Base-by-base conservation (phyloP, 2,329 filamentous ascomycete species). In the Chaetomium sp. region DNA sequence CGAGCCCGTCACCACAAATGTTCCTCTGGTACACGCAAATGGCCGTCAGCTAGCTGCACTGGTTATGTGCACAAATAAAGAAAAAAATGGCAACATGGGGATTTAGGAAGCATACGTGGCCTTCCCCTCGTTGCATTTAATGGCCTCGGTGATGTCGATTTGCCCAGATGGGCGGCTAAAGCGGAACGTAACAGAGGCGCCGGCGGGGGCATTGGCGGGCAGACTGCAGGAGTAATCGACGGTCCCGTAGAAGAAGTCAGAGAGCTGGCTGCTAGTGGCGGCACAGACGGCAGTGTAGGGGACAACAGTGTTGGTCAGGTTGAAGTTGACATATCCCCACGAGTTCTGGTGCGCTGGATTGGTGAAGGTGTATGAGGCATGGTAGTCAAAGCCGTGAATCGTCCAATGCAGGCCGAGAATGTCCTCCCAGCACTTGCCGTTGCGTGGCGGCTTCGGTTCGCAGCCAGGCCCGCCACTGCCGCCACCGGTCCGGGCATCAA, bases 311-410 rank as follows among this genome's bases (percentile, higher is more conserved):
- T 82, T 84, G 60, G 74, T 72, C n/a, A 85, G 74, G 68, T 78
- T 81, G 76, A 85, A 85, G 73, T 75, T 76, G 66, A 82, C 78
- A 63, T 77, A 76, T 57, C 82, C 83, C 73, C 73, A 77, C 2
- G 77, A 77, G 70, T 79, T 81, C 68, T 84, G 80, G 74, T 85
- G 82, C 2, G 82, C 75, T 0, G 82, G 82, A 5, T 79, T 84
- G 25, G 76, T 77, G 75, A 83, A 84, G 70, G 75, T 73, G 72
- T 80, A 82, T 9, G 74, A 78, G 16, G 78, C 78, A 70, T 81
- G 78, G 75, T 76, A 85, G 71, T 80, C 77, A 64, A 85, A 82
- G 71, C 75, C 72, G 49, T 75, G 68, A 54, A 85, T 69, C 0
- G 72, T 75, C 80, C 81, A 84, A 58, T 68, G 10, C 13, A 66